phyloP scores from a whole-genome alignment of 306 rosid species.

The Fragaria iinumae region DNA sequence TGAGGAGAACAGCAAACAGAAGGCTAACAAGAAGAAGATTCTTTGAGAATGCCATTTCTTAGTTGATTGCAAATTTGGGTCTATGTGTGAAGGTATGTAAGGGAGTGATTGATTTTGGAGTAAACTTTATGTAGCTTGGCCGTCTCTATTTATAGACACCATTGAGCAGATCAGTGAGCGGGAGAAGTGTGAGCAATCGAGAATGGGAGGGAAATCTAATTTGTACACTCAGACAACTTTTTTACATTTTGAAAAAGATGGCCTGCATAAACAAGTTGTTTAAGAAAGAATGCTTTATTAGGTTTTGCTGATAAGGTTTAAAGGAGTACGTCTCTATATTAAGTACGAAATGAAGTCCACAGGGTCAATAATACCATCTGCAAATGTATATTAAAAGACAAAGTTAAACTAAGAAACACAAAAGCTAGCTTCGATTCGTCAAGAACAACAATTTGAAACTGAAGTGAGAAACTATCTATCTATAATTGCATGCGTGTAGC shows the following conservation, averaged over 20 bases:
- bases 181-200: not conserved
- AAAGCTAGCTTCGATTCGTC: not conserved
- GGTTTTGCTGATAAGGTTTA: not conserved
- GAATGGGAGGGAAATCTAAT: not conserved
- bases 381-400: not conserved
- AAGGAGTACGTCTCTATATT: not conserved
- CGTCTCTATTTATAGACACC: not conserved
- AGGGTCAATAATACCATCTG: not conserved
- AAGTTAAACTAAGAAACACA: not conserved
- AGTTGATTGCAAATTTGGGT: not conserved
- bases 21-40: conserved; percentile 4
- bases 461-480: not conserved
- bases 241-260: not conserved
- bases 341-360: not conserved
- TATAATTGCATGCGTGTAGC: not conserved
- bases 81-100: not conserved
- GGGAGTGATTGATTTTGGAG: not conserved
- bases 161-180: not conserved
- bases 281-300: not conserved
- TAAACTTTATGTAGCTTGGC: not conserved
- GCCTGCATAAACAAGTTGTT: not conserved
- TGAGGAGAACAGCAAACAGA: not conserved
- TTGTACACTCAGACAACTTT: too few species aligned
- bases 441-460: not conserved
- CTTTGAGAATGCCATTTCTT: conserved; percentile 4